These are phyloP conservation scores for Emericellopsis cladophorae DNA, from an alignment of 2,329 filamentous ascomycete species.

Conservation along the genomic window DNA sequence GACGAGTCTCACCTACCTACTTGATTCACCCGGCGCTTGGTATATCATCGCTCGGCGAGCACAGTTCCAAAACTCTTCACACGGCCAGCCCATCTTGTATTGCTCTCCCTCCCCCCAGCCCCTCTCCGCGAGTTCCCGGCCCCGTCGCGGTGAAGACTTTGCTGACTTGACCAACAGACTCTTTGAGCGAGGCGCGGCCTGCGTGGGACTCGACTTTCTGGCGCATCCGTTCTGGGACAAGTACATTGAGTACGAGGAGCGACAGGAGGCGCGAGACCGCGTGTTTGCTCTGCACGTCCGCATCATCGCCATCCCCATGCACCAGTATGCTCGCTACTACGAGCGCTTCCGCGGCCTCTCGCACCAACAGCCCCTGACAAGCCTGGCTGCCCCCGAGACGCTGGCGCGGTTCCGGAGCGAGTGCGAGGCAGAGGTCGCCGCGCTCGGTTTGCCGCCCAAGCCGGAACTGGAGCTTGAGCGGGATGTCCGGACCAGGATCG, in stretches of 20 bases:
- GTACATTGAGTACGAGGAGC: slow-evolving; percentile 93
- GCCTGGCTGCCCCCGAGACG: slow-evolving; percentile 51
- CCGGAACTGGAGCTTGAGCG: slow-evolving; percentile 71
- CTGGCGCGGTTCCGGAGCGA: slow-evolving; percentile 60
- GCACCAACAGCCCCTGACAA: slow-evolving; percentile 56
- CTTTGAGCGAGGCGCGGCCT: slow-evolving; percentile 78
- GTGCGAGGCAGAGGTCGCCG: slow-evolving; percentile 50
- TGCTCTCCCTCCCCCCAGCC: slow-evolving; percentile 2
- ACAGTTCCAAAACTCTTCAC: too few relatives aligned
- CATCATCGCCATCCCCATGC: slow-evolving; percentile 82
- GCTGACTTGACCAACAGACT: slow-evolving; percentile 42
- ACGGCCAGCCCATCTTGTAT: slow-evolving; percentile 15
- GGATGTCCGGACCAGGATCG: slow-evolving; percentile 68
- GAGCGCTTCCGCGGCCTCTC: slow-evolving; percentile 76
- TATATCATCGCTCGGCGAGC: too few relatives aligned
- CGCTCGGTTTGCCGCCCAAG: slow-evolving; percentile 39
- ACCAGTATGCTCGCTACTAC: slow-evolving; percentile 91
- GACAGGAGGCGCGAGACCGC: slow-evolving; percentile 69
- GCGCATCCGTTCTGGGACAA: slow-evolving; percentile 98
- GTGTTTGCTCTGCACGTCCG: slow-evolving; percentile 76
- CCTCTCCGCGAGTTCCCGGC: not conserved
- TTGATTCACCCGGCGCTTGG: not conserved
- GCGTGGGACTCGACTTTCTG: slow-evolving; percentile 84
- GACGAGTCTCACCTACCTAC: slow-evolving; percentile 20
- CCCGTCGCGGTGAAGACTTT: not conserved